Evolutionary conservation across 164 flowering plant genomes (phyloP), one percentile per base, ranked within the genome.

Genomic region (Stephania yunnanensis): DNA sequence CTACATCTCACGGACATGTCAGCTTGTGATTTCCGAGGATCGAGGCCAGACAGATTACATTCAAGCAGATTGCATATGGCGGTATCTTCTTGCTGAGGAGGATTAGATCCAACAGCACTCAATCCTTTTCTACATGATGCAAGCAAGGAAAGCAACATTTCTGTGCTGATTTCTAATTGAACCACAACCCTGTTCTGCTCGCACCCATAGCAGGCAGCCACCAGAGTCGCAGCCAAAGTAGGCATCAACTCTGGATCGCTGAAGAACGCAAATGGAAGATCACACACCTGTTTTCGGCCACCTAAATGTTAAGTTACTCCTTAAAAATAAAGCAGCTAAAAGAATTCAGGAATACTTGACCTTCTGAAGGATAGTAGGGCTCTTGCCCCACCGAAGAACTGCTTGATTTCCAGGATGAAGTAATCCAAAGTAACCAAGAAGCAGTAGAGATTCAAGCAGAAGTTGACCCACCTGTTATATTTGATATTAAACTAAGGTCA

Each of bases 351-450:
- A 69, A 7, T 13, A 77, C 77, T 88, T 76, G 68, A 92, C 98
- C 98, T 94, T 94, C 85, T 94, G 98, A 83, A 94, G 97, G 73
- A 94, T 91, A 20, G 97, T 91, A 11, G 97, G 97, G 76, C 92
- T 88, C 80, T 92, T 92, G 76, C 97, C 97, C 97, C 98, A 92
- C 48, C 95, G 87, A 53, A 92, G 94, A 75, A 94, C 98, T 68
- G 92, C 97, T 87, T 94, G 97, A 78, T 94, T 94, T 69, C 86
- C 93, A 44, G 88, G 82, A 81, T 92, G 97, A 82, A 92, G 89
- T 81, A 94, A 80, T 55, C 97, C 84, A 81, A 94, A 94, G 80
- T 90, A 87, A 71, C 92, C 90, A 74, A 94, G 90, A 78, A 94
- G 97, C 61, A 83, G 79, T 20, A 94, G 79, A 69, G 95, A 87